Evolutionary conservation across 2,329 filamentous ascomycete genomes (phyloP), one percentile per base, ranked within the genome.

Genomic region (Talaromyces sp.): DNA sequence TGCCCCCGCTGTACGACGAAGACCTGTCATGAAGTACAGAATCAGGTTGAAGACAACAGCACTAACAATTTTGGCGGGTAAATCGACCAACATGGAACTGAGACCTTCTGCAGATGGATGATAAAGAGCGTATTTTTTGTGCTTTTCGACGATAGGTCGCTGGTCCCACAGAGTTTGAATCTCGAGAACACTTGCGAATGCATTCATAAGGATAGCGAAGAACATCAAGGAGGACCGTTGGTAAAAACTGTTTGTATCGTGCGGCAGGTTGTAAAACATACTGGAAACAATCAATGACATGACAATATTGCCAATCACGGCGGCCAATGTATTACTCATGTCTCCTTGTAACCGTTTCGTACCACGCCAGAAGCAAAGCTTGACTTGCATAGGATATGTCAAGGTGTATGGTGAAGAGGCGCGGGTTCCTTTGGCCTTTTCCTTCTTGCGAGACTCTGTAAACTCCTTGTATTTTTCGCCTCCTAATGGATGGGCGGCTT

Each of bases 101-200:
- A 92, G 84, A n/a, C 92, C 91, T 82, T 97, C 93, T 17, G 92
- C 91, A 7, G 90, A 93, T 0, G 93, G 92, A 73, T 96, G 93
- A 73, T 97, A 96, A 19, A 97, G 83, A n/a, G 93, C 92, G 75
- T 96, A 97, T 66, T 90, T 88, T 64, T 85, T 81, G 71, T 97
- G 93, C 76, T 97, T 97, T 75, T 97, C 92, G 66, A 97, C 92
- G 71, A 97, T 96, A 1, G 91, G 90, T 43, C 93, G 89, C 85
- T 97, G 93, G 2, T 91, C 86, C 75, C 95, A 97, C 5, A 97
- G 84, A 0, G 91, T 93, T 43, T 95, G 78, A 74, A 97, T 95
- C 83, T 95, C 92, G 38, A 95, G 84, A 62, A 90, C 90, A 75
- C 88, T 91, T 67, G 89, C 85, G 73, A 96, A 95, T 54, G 91